These are phyloP conservation scores for Mrakia frigida DNA, from an alignment of 768 basidiomycete genomes.

Conservation along the genomic window DNA sequence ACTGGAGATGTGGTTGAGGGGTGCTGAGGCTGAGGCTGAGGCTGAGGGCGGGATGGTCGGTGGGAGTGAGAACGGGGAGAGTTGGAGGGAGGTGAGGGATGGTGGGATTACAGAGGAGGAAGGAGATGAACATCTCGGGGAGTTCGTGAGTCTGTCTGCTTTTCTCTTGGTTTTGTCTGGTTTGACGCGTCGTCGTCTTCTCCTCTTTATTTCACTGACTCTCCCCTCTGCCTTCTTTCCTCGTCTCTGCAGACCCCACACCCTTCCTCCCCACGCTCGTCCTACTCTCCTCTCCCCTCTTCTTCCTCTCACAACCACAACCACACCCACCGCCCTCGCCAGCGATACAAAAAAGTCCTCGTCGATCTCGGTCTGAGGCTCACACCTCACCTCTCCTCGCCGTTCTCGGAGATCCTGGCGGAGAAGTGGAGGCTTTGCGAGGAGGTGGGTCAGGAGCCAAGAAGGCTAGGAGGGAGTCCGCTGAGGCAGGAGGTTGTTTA, in stretches of 20 bases:
- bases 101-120: too few species aligned
- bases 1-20: not conserved
- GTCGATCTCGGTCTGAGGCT: conserved; percentile 1
- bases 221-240: too few species aligned
- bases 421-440: conserved; percentile 3
- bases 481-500: not conserved
- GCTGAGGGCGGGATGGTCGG: too few species aligned
- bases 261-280: not conserved
- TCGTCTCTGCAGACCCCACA: not conserved
- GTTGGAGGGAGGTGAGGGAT: not conserved
- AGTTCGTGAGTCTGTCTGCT: not conserved
- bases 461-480: not conserved
- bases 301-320: not conserved
- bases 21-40: not conserved
- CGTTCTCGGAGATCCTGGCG: not conserved
- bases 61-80: too few species aligned
- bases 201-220: too few species aligned
- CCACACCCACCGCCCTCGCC: not conserved
- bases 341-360: not conserved
- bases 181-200: not conserved
- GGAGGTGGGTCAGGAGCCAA: not conserved
- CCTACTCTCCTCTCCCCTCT: not conserved
- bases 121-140: too few species aligned
- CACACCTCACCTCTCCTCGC: not conserved
- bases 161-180: not conserved